These are phyloP conservation scores for Eragrostis tef DNA, from an alignment of 202 grass and related monocot species.

Conservation along the genomic window DNA sequence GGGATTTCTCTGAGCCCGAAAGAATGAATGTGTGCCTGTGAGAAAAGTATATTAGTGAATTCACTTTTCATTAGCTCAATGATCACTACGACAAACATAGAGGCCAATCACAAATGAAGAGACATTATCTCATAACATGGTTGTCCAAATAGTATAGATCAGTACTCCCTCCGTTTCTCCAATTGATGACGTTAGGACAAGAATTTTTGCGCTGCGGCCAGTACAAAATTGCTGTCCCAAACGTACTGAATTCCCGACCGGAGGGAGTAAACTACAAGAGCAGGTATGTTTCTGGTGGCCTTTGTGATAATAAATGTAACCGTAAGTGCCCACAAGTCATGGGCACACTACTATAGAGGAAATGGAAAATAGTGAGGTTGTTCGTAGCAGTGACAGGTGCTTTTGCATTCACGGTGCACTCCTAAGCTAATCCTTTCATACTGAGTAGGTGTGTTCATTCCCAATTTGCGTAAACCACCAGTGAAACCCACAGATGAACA, in stretches of 20 bases:
- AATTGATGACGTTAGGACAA: too few relatives aligned
- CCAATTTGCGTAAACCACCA: too few relatives aligned
- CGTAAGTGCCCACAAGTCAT: slow-evolving; percentile 26
- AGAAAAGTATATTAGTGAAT: slow-evolving; percentile 33
- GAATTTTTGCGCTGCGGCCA: too few relatives aligned
- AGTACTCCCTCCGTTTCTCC: too few relatives aligned
- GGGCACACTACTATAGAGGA: not conserved
- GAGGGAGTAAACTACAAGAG: slow-evolving; percentile 1
- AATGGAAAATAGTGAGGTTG: not conserved
- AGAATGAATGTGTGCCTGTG: slow-evolving; percentile 91
- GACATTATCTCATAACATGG: not conserved
- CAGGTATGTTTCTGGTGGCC: slow-evolving; percentile 6
- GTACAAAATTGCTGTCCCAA: too few relatives aligned
- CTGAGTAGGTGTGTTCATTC: not conserved
- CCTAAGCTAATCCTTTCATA: slow-evolving; percentile 17
- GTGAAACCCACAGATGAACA: too few relatives aligned
- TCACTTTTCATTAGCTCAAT: slow-evolving; percentile 33
- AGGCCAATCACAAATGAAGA: too few relatives aligned
- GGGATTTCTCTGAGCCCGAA: slow-evolving; percentile 70
- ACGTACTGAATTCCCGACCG: too few relatives aligned
- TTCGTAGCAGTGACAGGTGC: slow-evolving; percentile 30
- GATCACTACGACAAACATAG: too few relatives aligned
- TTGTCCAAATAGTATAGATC: slow-evolving; percentile 19
- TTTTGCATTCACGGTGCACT: not conserved
- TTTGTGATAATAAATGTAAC: slow-evolving; percentile 17